These are phyloP conservation scores for Fusarium sp. DNA, from an alignment of 2,329 filamentous ascomycete genomes.

Conservation along the genomic window DNA sequence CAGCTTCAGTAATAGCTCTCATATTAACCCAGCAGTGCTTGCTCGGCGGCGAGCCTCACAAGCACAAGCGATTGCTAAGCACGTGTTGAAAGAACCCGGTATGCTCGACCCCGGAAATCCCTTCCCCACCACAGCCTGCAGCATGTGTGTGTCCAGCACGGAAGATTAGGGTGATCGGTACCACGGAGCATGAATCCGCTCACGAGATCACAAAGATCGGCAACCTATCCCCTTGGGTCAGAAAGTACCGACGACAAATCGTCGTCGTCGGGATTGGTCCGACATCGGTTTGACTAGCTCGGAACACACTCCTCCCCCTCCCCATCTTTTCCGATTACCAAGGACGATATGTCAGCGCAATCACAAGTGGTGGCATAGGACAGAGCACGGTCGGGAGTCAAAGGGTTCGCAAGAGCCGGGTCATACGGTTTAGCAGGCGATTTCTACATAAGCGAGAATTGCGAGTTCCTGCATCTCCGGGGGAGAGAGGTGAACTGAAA, in stretches of 20 bases:
- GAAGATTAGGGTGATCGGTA: conserved; percentile 5
- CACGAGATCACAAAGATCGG: conserved; percentile 26
- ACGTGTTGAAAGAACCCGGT: not conserved
- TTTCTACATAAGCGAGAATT: conserved; percentile 23
- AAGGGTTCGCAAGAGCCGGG: conserved; percentile 9
- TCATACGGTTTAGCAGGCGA: conserved; percentile 42
- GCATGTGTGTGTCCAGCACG: not conserved
- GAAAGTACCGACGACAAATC: conserved; percentile 31
- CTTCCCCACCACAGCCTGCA: conserved; percentile 17
- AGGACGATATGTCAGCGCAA: conserved; percentile 42
- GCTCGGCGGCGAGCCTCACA: not conserved
- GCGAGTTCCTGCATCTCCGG: conserved; percentile 36
- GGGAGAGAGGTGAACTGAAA: conserved; percentile 27
- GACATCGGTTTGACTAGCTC: conserved; percentile 32
- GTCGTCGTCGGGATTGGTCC: conserved; percentile 42
- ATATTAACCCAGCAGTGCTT: not conserved
- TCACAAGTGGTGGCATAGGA: conserved; percentile 34
- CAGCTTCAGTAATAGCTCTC: not conserved
- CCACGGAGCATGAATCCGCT: conserved; percentile 26
- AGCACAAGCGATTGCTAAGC: conserved; percentile 6
- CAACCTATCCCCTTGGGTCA: conserved; percentile 34
- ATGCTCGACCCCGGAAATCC: conserved; percentile 20
- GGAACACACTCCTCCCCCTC: not conserved
- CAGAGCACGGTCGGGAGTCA: not conserved
- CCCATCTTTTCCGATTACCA: conserved; percentile 33